Evolutionary conservation across 2,329 filamentous ascomycete species (phyloP).

Genomic region (Clarireedia homoeocarpa): DNA sequence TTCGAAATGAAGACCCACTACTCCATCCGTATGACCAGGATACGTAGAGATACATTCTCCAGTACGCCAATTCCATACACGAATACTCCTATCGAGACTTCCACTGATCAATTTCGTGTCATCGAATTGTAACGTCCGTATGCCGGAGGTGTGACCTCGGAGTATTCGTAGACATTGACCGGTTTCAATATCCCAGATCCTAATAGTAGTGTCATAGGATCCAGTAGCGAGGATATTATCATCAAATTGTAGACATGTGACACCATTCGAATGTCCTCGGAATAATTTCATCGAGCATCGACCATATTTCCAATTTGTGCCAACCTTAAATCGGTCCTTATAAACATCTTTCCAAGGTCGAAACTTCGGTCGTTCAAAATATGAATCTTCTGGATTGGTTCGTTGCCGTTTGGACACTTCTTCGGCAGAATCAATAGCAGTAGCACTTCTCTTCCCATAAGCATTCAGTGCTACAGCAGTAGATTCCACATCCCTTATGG

Average conservation of each 20-base stretch:
- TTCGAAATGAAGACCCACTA: conserved; percentile 84
- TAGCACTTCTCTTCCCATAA: conserved; percentile 22
- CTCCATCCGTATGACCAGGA: conserved; percentile 68
- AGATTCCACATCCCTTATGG: conserved; percentile 7
- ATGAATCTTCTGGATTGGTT: conserved; percentile 16
- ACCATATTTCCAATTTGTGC: conserved; percentile 95
- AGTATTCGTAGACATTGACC: conserved; percentile 82
- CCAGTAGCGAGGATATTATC: conserved; percentile 89
- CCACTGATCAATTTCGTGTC: conserved; percentile 86
- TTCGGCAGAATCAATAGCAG: conserved; percentile 11
- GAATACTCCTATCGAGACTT: conserved; percentile 78
- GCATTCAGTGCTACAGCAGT: conserved; percentile 12
- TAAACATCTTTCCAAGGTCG: conserved; percentile 96
- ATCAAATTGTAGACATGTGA: conserved; percentile 63
- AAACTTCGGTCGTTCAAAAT: conserved; percentile 38
- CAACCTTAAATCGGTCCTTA: conserved; percentile 88
- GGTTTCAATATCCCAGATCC: conserved; percentile 91
- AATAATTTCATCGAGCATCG: conserved; percentile 79
- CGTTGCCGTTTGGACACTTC: conserved; percentile 22
- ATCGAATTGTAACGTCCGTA: conserved; percentile 88
- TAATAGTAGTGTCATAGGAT: conserved; percentile 90
- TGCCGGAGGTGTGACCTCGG: conserved; percentile 70
- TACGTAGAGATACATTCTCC: conserved; percentile 80
- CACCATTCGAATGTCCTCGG: conserved; percentile 79
- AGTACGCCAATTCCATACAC: conserved; percentile 95